Conservation (phyloP, 768 basidiomycete species). For the Panaeolus papilionaceus region DNA sequence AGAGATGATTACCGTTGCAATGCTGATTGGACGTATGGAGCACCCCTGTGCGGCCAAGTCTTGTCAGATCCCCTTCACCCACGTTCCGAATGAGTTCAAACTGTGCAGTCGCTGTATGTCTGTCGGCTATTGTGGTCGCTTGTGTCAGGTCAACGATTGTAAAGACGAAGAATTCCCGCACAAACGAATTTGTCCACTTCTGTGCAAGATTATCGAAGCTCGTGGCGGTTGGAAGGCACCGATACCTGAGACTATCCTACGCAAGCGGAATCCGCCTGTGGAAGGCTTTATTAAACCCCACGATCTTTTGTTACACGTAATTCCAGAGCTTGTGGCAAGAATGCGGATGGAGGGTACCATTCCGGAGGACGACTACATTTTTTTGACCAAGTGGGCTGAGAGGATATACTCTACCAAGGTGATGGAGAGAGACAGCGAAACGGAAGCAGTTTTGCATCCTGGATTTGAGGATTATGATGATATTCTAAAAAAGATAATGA, state of each 20-base stretch:
- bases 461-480: background rate
- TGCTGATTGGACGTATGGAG: background rate
- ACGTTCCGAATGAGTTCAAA: conserved; percentile 5
- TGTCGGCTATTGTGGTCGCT: conserved; percentile 2
- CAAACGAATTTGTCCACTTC: background rate
- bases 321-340: background rate
- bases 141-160: conserved; percentile 6
- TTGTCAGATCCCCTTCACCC: background rate
- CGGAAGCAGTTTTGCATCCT: background rate
- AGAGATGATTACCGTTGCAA: background rate
- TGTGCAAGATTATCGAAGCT: conserved; percentile 1
- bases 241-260: background rate
- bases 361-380: background rate
- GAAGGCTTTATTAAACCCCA: background rate
- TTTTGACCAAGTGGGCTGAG: background rate
- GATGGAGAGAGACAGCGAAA: background rate
- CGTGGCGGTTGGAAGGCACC: conserved; percentile 7
- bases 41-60: background rate
- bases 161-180: conserved; percentile 10
- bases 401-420: background rate
- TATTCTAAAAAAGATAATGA: background rate
- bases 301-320: background rate
- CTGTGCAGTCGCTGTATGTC: conserved; percentile 5
- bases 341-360: background rate
- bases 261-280: background rate